Conservation (phyloP, 306 rosid genomes). For the Dryas drummondii region DNA sequence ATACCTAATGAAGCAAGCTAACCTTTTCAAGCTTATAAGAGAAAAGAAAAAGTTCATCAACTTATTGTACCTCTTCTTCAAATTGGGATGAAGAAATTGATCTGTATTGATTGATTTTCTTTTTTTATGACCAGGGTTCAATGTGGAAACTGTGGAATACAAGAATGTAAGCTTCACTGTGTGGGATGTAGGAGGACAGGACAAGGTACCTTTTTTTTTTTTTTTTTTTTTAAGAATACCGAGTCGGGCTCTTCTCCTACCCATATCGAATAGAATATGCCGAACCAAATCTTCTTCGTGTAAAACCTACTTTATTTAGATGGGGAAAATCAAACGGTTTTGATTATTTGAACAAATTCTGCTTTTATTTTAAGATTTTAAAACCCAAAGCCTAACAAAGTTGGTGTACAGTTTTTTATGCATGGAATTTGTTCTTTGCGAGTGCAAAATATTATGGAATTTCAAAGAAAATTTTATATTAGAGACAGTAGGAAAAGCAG, state of each 20-base stretch:
- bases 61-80: not conserved
- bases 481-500: too few species aligned
- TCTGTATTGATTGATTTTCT: not conserved
- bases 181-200: conserved; percentile 97
- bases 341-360: too few species aligned
- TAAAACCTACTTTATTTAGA: not conserved
- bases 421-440: not conserved
- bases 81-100: not conserved
- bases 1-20: not conserved
- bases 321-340: too few species aligned
- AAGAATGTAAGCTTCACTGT: conserved; percentile 90
- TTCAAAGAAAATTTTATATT: too few species aligned
- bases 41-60: too few species aligned
- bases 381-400: too few species aligned
- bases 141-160: conserved; percentile 86
- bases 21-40: not conserved
- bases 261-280: not conserved
- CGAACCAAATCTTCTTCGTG: not conserved
- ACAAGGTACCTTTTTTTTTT: conserved; percentile 45
- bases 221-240: not conserved
- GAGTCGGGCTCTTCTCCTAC: not conserved
- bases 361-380: too few species aligned
- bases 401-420: too few species aligned
- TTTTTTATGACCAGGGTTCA: conserved; percentile 51
- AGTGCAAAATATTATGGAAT: not conserved